phyloP scores from a whole-genome alignment of 2,329 filamentous ascomycete genomes.

The Penicillium verrucosum region DNA sequence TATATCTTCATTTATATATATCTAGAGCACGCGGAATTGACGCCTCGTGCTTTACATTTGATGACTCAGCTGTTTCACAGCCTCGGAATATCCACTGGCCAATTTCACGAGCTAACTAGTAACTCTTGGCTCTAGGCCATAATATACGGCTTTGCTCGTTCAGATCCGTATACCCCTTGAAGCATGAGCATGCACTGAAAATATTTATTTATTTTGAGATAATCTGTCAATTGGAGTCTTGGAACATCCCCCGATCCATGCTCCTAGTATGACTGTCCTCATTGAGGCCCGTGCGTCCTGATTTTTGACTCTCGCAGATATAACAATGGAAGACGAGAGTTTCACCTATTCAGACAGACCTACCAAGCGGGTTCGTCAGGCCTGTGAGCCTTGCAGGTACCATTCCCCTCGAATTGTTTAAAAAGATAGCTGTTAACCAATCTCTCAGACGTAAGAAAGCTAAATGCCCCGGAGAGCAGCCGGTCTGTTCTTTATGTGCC shows the following conservation, averaged over 20 bases:
- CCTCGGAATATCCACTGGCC: not conserved
- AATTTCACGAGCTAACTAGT: not conserved
- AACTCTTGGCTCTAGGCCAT: not conserved
- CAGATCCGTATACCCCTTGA: not conserved
- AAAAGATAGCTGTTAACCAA: slow-evolving; percentile 5
- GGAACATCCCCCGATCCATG: not conserved
- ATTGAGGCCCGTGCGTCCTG: not conserved
- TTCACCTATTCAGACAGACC: slow-evolving; percentile 24
- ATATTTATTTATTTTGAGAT: not conserved
- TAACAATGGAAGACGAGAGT: slow-evolving; percentile 15
- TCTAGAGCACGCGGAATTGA: not conserved
- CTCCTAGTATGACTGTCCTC: not conserved
- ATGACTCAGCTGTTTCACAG: not conserved
- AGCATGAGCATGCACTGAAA: not conserved
- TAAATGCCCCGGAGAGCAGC: slow-evolving; percentile 51
- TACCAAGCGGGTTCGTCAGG: slow-evolving; percentile 39
- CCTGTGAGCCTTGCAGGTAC: slow-evolving; percentile 43
- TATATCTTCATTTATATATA: not conserved
- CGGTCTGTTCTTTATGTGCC: slow-evolving; percentile 49
- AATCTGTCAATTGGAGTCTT: not conserved
- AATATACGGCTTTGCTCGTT: not conserved
- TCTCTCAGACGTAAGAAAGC: slow-evolving; percentile 50
- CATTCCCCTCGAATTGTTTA: not conserved
- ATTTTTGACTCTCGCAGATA: not conserved
- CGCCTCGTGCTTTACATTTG: not conserved